phyloP scores from a whole-genome alignment of 2,329 filamentous ascomycete genomes.

The Fusarium praegraminearum region DNA sequence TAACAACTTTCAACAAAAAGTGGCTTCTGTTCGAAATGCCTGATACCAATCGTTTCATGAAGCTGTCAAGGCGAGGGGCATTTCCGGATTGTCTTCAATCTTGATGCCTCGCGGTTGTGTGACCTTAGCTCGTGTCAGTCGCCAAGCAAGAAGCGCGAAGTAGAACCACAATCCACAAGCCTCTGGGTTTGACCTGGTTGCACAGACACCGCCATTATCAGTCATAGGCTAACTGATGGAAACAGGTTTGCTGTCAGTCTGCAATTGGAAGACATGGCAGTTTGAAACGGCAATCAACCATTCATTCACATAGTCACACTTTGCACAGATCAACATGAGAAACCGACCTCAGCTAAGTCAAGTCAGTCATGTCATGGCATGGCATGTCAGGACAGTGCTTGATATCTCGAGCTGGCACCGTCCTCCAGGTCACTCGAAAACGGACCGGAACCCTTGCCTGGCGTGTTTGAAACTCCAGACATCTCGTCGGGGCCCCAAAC shows the following conservation, averaged over 20 bases:
- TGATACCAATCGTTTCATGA: slow-evolving; percentile 26
- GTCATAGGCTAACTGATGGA: slow-evolving; percentile 33
- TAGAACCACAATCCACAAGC: slow-evolving; percentile 27
- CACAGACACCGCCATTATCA: slow-evolving; percentile 42
- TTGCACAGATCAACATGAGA: slow-evolving; percentile 24
- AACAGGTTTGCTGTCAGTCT: slow-evolving; percentile 32
- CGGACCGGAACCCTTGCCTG: slow-evolving; percentile 50
- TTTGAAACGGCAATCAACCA: slow-evolving; percentile 14
- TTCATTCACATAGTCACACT: slow-evolving; percentile 12
- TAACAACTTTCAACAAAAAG: neutral
- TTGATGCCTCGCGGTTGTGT: slow-evolving; percentile 16
- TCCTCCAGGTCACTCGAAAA: slow-evolving; percentile 51
- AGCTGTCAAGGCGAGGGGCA: slow-evolving; percentile 15
- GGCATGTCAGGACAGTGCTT: slow-evolving; percentile 33
- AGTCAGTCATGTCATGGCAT: slow-evolving; percentile 4
- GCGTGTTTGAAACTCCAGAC: slow-evolving; percentile 40
- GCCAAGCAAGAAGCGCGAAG: slow-evolving; percentile 23
- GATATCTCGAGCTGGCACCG: slow-evolving; percentile 45
- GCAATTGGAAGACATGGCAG: slow-evolving; percentile 17
- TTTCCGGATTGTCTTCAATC: slow-evolving; percentile 1
- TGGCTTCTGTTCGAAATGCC: slow-evolving; percentile 12
- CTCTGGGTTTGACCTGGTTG: slow-evolving; percentile 27
- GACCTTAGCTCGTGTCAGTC: slow-evolving; percentile 33
- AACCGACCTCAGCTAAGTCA: neutral
- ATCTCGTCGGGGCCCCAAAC: slow-evolving; percentile 39